Conservation (phyloP, 108 stramenopile species). For the Cyclotella cryptica region DNA sequence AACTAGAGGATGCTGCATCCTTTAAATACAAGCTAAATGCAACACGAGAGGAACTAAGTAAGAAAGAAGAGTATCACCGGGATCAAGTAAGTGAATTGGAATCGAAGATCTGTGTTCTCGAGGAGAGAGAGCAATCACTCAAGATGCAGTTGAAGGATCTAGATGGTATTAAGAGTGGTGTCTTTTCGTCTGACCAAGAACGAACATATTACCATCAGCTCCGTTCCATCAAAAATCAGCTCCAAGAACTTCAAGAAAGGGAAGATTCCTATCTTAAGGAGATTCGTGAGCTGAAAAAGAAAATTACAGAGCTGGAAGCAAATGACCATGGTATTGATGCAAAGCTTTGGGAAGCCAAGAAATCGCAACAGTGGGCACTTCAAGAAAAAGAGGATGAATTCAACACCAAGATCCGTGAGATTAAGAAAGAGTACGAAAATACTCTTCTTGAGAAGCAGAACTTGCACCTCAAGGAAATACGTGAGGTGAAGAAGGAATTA, state of each 20-base stretch:
- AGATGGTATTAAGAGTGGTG: not conserved
- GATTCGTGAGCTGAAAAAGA: slow-evolving; percentile 24
- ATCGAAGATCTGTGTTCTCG: not conserved
- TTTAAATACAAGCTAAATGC: not conserved
- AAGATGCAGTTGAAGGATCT: slow-evolving; percentile 1
- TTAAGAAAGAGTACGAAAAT: slow-evolving; percentile 39
- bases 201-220: not conserved
- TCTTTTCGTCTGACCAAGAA: not conserved
- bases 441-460: slow-evolving; percentile 30
- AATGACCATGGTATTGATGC: not conserved
- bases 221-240: slow-evolving; percentile 10
- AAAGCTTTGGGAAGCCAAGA: slow-evolving; percentile 27
- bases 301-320: slow-evolving; percentile 16
- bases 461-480: slow-evolving; percentile 19
- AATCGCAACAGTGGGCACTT: slow-evolving; percentile 19
- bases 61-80: slow-evolving; percentile 5
- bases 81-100: slow-evolving; percentile 3
- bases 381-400: slow-evolving; percentile 41
- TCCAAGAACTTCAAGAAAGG: slow-evolving; percentile 27
- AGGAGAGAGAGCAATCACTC: not conserved
- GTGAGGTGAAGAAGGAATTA: slow-evolving; percentile 22
- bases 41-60: not conserved
- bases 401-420: slow-evolving; percentile 15
- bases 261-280: slow-evolving; percentile 26
- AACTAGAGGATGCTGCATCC: not conserved